A percentile compares a stretch with the other conserved stretches of the same genome.
Evolutionary conservation across 176 grass and related monocot species (phyloP).

Genomic region (Hyparrhenia diplandra): DNA sequence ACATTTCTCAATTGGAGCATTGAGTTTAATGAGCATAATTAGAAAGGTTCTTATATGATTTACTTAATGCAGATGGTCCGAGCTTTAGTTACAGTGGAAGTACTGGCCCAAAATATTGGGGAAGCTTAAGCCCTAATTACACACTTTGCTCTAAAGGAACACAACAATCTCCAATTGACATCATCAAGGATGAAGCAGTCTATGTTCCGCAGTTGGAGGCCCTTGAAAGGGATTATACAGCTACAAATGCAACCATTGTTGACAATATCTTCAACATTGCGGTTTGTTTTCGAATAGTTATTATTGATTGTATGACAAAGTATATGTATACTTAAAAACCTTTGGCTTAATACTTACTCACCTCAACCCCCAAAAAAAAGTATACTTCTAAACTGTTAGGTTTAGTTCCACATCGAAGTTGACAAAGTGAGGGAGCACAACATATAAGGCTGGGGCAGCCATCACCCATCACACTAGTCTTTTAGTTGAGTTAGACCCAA

Average conservation of each 20-base stretch:
- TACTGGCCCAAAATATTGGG: constrained; percentile 63
- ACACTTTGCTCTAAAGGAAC: constrained; percentile 64
- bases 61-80: constrained; percentile 16
- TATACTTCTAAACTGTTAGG: too few species aligned
- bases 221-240: constrained; percentile 57
- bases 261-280: constrained; percentile 69
- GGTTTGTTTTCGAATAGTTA: constrained; percentile 40
- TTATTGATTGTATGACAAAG: neutral
- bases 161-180: constrained; percentile 71
- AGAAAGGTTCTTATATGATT: neutral
- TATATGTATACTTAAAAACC: neutral
- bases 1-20: constrained; percentile 8
- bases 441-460: too few species aligned
- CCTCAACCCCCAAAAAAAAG: neutral
- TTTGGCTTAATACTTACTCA: neutral
- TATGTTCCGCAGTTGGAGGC: constrained; percentile 43
- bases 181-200: constrained; percentile 36
- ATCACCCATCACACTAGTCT: too few species aligned
- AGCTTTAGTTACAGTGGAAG: constrained; percentile 59
- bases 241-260: constrained; percentile 56
- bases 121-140: constrained; percentile 57
- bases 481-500: too few species aligned
- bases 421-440: too few species aligned
- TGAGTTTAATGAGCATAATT: neutral
- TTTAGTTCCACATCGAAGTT: too few species aligned